Evolutionary conservation across 2,329 filamentous ascomycete genomes (phyloP).

Genomic region (Aureobasidium uvarum): DNA sequence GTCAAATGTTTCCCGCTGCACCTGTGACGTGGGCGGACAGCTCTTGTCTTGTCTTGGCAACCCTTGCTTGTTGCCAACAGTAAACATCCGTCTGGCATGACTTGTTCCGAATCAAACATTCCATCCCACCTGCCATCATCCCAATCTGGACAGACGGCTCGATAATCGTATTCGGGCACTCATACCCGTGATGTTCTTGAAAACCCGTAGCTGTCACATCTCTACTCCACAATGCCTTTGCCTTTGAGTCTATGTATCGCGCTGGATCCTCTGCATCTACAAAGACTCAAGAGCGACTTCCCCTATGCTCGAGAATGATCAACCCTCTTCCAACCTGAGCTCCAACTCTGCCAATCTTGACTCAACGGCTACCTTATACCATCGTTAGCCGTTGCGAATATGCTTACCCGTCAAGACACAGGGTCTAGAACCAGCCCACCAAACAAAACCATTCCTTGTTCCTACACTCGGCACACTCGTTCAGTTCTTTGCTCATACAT

Average conservation of each 20-base stretch:
- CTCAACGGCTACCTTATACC: background rate
- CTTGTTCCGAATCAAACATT: background rate
- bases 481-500: background rate
- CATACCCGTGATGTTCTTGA: background rate
- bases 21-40: background rate
- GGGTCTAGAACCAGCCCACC: background rate
- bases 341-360: background rate
- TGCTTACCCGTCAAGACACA: background rate
- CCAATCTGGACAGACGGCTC: background rate
- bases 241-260: background rate
- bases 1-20: background rate
- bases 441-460: slow-evolving; percentile 13
- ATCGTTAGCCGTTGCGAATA: background rate
- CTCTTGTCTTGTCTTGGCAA: background rate
- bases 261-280: background rate
- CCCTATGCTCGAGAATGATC: background rate
- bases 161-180: background rate
- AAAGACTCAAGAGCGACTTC: background rate
- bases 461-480: background rate
- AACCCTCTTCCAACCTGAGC: background rate
- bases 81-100: background rate
- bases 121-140: background rate
- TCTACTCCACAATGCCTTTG: background rate
- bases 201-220: background rate
- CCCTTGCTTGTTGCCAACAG: background rate